Base-by-base conservation (phyloP, 2,329 filamentous ascomycete genomes). In the Harringtonia aguacate region DNA sequence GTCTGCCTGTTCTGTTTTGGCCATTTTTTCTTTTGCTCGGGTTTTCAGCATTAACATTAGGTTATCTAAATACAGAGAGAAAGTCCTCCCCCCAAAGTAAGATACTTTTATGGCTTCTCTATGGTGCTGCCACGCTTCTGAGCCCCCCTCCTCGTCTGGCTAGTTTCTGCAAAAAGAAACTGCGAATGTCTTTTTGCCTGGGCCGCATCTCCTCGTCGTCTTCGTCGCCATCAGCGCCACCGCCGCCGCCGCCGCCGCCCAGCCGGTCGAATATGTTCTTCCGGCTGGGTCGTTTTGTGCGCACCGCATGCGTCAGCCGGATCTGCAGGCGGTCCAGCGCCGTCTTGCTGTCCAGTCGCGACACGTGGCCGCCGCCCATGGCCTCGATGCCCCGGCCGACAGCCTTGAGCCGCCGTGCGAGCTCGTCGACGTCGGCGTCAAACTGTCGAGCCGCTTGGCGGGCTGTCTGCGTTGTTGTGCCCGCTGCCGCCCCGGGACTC, bases 311-410 rank as follows among this genome's bases (percentile, higher is more conserved):
- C 38, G 79, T 64, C 14, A 95, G 67, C 44, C 89, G 77, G 54
- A 84, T 79, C 46, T 81, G 73, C n/a, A 95, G 65, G 46, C 79
- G 73, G 54, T 94, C 84, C 33, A 94, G 69, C 12, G 73, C 71
- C 43, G 79, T 79, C 61, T 94, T 95, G 13, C 84, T 79, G 55
- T 94, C 79, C 27, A 85, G 83, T 27, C 84, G 75, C 15, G 75
- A 73, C 46, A 92, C 69, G 53, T 84, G 78, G 20, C 78, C 78
- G 36, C 86, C 82, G 34, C 85, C 86, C 1, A 80, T 73, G 55
- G 88, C 85, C 46, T 81, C 73, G 54, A 94, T 94, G 33, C 72
- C 72, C 46, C 68, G 66, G 61, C 69, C 70, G 28, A 79, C 63
- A 15, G 63, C 58, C 49, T 80, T 77, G 41, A 94, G 66, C 29